Conservation (phyloP, 2,329 filamentous ascomycete species). For the Aureobasidium mangrovei region DNA sequence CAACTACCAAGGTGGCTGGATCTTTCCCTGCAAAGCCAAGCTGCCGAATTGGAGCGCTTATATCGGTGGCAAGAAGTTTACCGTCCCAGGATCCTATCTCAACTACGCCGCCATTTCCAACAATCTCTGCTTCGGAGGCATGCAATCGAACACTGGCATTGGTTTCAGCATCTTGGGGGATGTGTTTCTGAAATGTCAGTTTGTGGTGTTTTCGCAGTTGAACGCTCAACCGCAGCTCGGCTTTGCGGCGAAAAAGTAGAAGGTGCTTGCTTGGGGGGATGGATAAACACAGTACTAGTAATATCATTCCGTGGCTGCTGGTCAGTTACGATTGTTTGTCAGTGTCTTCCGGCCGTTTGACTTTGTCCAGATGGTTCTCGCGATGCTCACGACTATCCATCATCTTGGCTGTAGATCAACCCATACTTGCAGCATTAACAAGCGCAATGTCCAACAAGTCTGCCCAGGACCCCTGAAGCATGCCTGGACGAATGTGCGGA, state of each 20-base stretch:
- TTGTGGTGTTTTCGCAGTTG: conserved; percentile 55
- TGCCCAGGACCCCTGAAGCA: too few relatives aligned
- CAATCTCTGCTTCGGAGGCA: conserved; percentile 54
- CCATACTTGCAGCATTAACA: too few relatives aligned
- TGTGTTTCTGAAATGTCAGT: conserved; percentile 66
- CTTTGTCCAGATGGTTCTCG: too few relatives aligned
- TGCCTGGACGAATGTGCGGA: too few relatives aligned
- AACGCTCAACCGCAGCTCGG: not conserved
- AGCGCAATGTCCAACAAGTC: too few relatives aligned
- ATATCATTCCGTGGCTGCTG: too few relatives aligned
- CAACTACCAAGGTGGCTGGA: conserved; percentile 31
- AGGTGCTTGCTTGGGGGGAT: too few relatives aligned
- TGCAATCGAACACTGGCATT: conserved; percentile 49
- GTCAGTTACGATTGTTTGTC: too few relatives aligned
- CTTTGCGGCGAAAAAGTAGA: not conserved
- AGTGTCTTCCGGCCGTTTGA: too few relatives aligned
- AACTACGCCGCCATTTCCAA: conserved; percentile 43
- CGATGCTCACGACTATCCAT: too few relatives aligned
- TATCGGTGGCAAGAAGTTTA: conserved; percentile 37
- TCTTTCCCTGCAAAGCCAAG: conserved; percentile 31
- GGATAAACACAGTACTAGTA: too few relatives aligned
- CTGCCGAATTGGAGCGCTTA: conserved; percentile 39
- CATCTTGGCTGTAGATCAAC: too few relatives aligned
- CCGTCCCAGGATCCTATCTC: conserved; percentile 28
- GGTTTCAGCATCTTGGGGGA: conserved; percentile 61